These are phyloP conservation scores for Stachybotrys elegans DNA, from an alignment of 2,329 filamentous ascomycete species.

Conservation along the genomic window DNA sequence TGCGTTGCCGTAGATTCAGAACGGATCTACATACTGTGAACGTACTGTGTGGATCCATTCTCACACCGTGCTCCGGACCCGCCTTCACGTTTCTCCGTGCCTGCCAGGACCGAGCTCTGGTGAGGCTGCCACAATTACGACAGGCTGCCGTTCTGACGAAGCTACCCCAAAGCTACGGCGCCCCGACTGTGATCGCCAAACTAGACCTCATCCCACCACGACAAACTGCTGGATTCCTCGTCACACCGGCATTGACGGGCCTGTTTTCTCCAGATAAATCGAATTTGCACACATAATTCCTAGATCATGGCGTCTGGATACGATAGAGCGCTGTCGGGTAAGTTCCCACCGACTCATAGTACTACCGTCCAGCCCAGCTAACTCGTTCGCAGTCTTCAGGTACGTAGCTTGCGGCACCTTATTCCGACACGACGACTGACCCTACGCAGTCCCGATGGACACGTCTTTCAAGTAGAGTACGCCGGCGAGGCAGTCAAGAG, in stretches of 20 bases:
- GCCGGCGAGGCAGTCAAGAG: conserved; percentile 97
- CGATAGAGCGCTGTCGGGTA: conserved; percentile 98
- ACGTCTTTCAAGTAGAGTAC: conserved; percentile 99
- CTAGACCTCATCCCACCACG: conserved; percentile 7
- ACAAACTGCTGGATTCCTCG: conserved; percentile 1
- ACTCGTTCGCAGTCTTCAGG: conserved; percentile 71
- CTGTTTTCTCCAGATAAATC: no score
- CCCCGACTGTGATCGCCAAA: conserved; percentile 18
- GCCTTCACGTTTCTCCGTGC: conserved; percentile 25
- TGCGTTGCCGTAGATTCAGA: no score
- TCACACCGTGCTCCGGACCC: conserved; percentile 5
- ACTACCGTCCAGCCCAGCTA: conserved; percentile 37
- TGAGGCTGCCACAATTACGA: neutral
- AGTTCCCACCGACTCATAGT: conserved; percentile 37
- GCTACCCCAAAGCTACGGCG: conserved; percentile 19
- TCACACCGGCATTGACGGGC: no score
- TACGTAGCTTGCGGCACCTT: conserved; percentile 44
- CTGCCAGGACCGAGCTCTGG: conserved; percentile 19
- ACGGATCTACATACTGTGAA: no score
- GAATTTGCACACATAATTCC: conserved; percentile 4
- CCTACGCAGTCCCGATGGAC: conserved; percentile 81
- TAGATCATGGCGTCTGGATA: conserved; percentile 81
- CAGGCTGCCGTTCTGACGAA: conserved; percentile 35
- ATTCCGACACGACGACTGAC: no score
- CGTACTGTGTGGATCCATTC: conserved; percentile 10